Conservation (phyloP, 192 early-diverging fungal species). For the Podila verticillata region DNA sequence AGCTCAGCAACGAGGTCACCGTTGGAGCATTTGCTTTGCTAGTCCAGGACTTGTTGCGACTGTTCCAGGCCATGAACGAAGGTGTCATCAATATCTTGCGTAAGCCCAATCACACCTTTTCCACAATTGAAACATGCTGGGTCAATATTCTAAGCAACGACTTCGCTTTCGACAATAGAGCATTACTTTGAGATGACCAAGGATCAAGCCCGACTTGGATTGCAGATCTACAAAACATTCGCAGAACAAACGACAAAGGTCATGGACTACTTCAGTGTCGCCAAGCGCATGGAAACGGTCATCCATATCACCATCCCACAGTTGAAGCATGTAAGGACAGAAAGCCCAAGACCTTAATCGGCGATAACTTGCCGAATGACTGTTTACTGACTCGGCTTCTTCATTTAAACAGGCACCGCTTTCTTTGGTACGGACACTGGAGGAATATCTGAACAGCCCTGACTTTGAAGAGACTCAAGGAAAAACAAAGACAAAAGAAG, state of each 20-base stretch:
- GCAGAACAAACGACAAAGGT: slow-evolving; percentile 74
- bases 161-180: slow-evolving; percentile 42
- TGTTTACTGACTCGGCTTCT: background rate
- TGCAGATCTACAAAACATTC: slow-evolving; percentile 83
- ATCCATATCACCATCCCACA: slow-evolving; percentile 74
- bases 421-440: slow-evolving; percentile 69
- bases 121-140: background rate
- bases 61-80: slow-evolving; percentile 84
- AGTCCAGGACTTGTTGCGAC: slow-evolving; percentile 74
- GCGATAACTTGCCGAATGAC: background rate
- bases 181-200: slow-evolving; percentile 80
- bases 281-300: slow-evolving; percentile 62
- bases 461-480: slow-evolving; percentile 74
- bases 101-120: slow-evolving; percentile 30
- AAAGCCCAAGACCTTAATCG: background rate
- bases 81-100: slow-evolving; percentile 79
- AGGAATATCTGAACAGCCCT: slow-evolving; percentile 73
- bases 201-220: slow-evolving; percentile 65
- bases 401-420: slow-evolving; percentile 63
- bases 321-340: slow-evolving; percentile 73
- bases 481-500: slow-evolving; percentile 11
- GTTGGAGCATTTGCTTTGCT: slow-evolving; percentile 75
- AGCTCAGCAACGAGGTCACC: slow-evolving; percentile 77
- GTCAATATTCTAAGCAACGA: background rate
- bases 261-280: slow-evolving; percentile 76